Conservation (phyloP, 371 early-diverging fungal genomes). For the Lichtheimia corymbifera region DNA sequence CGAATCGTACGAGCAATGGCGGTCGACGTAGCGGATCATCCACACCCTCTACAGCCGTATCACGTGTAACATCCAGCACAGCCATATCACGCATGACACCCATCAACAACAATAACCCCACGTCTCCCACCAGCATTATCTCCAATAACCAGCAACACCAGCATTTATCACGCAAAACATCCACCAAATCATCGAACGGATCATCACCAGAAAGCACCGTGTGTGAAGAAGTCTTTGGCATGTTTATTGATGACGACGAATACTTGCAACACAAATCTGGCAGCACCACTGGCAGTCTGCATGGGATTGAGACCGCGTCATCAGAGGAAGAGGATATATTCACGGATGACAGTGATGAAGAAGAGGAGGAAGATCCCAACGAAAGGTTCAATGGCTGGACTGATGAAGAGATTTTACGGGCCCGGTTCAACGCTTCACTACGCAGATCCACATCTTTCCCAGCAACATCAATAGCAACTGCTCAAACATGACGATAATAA, state of each 20-base stretch:
- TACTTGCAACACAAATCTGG: too few relatives aligned
- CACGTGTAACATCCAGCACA: background rate
- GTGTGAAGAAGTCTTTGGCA: constrained; percentile 46
- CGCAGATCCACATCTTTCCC: constrained; percentile 1
- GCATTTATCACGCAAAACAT: constrained; percentile 12
- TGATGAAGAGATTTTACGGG: constrained; percentile 45
- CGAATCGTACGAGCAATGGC: constrained; percentile 13
- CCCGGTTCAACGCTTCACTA: constrained; percentile 17
- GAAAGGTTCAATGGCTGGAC: constrained; percentile 43
- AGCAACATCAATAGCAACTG: background rate
- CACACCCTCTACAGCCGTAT: constrained; percentile 6
- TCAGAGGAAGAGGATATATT: constrained; percentile 19
- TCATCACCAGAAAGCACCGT: constrained; percentile 24
- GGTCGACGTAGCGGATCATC: constrained; percentile 10
- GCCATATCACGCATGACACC: constrained; percentile 7
- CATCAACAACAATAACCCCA: constrained; percentile 2
- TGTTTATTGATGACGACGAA: constrained; percentile 40
- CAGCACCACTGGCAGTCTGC: constrained; percentile 1
- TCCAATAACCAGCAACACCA: background rate
- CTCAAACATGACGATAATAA: background rate
- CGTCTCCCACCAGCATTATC: background rate
- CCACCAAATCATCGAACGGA: constrained; percentile 5
- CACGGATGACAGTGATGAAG: constrained; percentile 17
- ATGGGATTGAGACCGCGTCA: constrained; percentile 1
- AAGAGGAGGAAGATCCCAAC: constrained; percentile 20